phyloP scores from a whole-genome alignment of 2,329 filamentous ascomycete genomes.

The Thelonectria olida region DNA sequence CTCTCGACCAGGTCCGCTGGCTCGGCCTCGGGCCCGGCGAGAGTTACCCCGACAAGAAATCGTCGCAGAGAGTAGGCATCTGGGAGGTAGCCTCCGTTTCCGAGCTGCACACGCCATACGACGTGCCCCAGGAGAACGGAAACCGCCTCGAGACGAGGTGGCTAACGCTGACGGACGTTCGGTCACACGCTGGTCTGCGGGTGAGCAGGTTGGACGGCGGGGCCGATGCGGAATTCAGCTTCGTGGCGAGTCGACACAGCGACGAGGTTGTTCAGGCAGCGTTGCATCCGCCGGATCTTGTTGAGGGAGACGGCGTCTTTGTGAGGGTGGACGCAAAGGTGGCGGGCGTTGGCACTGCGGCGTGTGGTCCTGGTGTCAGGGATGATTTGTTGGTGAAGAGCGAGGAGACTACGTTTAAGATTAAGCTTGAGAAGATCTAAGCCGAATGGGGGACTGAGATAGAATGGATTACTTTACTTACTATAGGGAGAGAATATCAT shows the following conservation, averaged over 20 bases:
- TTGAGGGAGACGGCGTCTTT: slow-evolving; percentile 55
- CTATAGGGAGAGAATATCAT: background rate
- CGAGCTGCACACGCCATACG: slow-evolving; percentile 66
- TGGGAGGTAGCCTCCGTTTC: slow-evolving; percentile 53
- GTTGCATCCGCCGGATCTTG: slow-evolving; percentile 71
- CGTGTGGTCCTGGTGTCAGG: slow-evolving; percentile 58
- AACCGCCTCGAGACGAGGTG: slow-evolving; percentile 70
- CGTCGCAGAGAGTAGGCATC: slow-evolving; percentile 62
- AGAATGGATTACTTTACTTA: background rate
- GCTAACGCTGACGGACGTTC: slow-evolving; percentile 51
- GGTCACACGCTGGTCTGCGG: slow-evolving; percentile 29
- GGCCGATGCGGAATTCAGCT: slow-evolving; percentile 52
- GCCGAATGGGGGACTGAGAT: background rate
- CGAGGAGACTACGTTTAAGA: slow-evolving; percentile 52
- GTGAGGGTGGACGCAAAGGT: slow-evolving; percentile 56
- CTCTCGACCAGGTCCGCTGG: slow-evolving; percentile 63
- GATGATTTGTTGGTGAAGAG: slow-evolving; percentile 55
- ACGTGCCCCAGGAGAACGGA: slow-evolving; percentile 74
- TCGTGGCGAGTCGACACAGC: slow-evolving; percentile 64
- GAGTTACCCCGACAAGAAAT: slow-evolving; percentile 70
- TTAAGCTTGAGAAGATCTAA: slow-evolving; percentile 47
- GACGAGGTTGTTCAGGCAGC: slow-evolving; percentile 64
- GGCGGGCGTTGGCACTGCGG: slow-evolving; percentile 59
- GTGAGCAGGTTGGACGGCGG: slow-evolving; percentile 28
- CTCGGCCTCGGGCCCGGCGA: slow-evolving; percentile 72